These are phyloP conservation scores for Globisporangium viniferum DNA, from an alignment of 352 stramenopile species.

Conservation along the genomic window DNA sequence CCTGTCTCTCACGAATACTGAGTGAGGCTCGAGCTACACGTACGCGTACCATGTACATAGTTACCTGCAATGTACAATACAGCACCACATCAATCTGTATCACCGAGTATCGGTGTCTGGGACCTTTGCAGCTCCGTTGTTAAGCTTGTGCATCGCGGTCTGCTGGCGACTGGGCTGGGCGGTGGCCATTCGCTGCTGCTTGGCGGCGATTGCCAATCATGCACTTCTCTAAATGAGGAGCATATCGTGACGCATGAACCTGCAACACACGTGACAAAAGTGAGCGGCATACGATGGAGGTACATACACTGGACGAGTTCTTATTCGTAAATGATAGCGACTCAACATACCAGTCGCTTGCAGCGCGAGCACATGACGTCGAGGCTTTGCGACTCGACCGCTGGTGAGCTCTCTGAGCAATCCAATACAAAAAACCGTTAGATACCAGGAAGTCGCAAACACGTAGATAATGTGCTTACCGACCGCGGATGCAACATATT, in stretches of 20 bases:
- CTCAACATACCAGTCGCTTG: conserved; percentile 44
- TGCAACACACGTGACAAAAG: conserved; percentile 7
- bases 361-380: conserved; percentile 62
- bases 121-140: not conserved
- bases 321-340: not conserved
- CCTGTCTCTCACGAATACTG: not conserved
- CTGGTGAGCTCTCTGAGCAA: conserved; percentile 18
- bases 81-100: not conserved
- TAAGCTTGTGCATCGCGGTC: not conserved
- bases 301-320: not conserved
- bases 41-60: not conserved
- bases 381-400: conserved; percentile 49
- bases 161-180: not conserved
- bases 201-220: conserved; percentile 54
- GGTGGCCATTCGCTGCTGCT: conserved; percentile 11
- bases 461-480: not conserved
- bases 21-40: not conserved
- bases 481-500: not conserved
- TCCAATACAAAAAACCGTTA: not conserved
- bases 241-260: conserved; percentile 69
- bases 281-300: not conserved
- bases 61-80: conserved; percentile 7
- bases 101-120: not conserved
- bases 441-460: not conserved
- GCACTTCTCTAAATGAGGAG: conserved; percentile 73